Percentiles rank a stretch among this genome's conserved stretches.
Evolutionary conservation across 2,329 filamentous ascomycete genomes (phyloP).

Genomic region (Lecanicillium sp.): DNA sequence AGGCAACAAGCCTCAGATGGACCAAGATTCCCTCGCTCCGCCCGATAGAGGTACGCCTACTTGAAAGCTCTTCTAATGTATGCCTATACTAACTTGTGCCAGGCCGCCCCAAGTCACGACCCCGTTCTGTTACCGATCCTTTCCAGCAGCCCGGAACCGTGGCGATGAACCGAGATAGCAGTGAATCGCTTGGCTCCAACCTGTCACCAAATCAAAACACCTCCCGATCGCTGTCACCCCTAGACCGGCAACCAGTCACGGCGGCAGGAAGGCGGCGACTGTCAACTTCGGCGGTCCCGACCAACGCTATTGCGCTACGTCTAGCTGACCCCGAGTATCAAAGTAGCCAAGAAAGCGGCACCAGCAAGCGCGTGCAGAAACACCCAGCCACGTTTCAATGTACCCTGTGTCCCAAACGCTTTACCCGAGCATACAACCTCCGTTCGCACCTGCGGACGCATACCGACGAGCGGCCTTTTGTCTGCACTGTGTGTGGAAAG

Average conservation of each 20-base stretch:
- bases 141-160: slow-evolving; percentile 41
- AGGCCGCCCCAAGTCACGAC: slow-evolving; percentile 41
- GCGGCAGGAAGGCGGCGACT: slow-evolving; percentile 38
- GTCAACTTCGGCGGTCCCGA: slow-evolving; percentile 55
- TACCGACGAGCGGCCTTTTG: slow-evolving; percentile 93
- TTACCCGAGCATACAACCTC: slow-evolving; percentile 93
- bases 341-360: slow-evolving; percentile 51
- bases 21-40: slow-evolving; percentile 75
- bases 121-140: slow-evolving; percentile 52
- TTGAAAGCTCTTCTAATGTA: slow-evolving; percentile 1
- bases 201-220: slow-evolving; percentile 36
- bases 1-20: slow-evolving; percentile 54
- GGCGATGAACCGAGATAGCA: slow-evolving; percentile 29
- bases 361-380: slow-evolving; percentile 82
- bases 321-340: slow-evolving; percentile 84
- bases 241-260: slow-evolving; percentile 42
- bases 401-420: slow-evolving; percentile 84
- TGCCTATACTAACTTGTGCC: slow-evolving; percentile 4
- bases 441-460: slow-evolving; percentile 93
- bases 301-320: slow-evolving; percentile 71
- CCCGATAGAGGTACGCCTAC: slow-evolving; percentile 58
- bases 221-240: slow-evolving; percentile 51
- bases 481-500: slow-evolving; percentile 94
- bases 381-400: slow-evolving; percentile 98
- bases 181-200: slow-evolving; percentile 36